Conservation (phyloP, 2,329 filamentous ascomycete genomes). For the Stenocarpella maydis region DNA sequence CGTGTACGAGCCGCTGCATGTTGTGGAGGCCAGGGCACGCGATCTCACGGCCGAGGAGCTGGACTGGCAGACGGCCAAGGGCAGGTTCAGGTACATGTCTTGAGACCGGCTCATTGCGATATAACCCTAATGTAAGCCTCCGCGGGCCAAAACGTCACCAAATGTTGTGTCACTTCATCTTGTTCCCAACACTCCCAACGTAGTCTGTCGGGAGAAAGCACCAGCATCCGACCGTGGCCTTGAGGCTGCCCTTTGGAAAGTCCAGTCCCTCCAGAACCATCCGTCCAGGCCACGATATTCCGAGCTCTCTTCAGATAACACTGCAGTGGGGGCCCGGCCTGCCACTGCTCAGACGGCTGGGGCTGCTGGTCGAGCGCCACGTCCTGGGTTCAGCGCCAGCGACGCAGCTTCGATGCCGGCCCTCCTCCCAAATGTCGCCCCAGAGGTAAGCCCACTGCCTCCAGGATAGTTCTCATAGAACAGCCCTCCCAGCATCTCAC, state of each 20-base stretch:
- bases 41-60: conserved; percentile 30
- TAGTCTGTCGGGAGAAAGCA: too few relatives aligned
- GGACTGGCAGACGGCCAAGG: conserved; percentile 6
- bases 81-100: conserved; percentile 28
- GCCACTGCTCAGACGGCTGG: too few relatives aligned
- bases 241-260: too few relatives aligned
- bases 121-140: background rate
- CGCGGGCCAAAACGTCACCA: background rate
- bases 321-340: too few relatives aligned
- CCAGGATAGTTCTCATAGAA: conserved; percentile 72
- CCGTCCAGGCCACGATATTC: too few relatives aligned
- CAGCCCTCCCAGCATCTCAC: conserved; percentile 72
- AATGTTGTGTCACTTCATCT: background rate
- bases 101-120: background rate
- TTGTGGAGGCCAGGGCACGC: conserved; percentile 31
- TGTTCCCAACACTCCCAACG: too few relatives aligned
- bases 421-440: conserved; percentile 58
- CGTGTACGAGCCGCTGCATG: conserved; percentile 27
- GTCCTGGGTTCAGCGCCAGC: background rate
- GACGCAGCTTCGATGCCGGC: conserved; percentile 49
- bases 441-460: conserved; percentile 68
- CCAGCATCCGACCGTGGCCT: too few relatives aligned
- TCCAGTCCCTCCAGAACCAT: too few relatives aligned
- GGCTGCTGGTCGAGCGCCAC: background rate
- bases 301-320: too few relatives aligned